Evolutionary conservation across 2,329 filamentous ascomycete genomes (phyloP).

Genomic region (Trichophyton verrucosum): DNA sequence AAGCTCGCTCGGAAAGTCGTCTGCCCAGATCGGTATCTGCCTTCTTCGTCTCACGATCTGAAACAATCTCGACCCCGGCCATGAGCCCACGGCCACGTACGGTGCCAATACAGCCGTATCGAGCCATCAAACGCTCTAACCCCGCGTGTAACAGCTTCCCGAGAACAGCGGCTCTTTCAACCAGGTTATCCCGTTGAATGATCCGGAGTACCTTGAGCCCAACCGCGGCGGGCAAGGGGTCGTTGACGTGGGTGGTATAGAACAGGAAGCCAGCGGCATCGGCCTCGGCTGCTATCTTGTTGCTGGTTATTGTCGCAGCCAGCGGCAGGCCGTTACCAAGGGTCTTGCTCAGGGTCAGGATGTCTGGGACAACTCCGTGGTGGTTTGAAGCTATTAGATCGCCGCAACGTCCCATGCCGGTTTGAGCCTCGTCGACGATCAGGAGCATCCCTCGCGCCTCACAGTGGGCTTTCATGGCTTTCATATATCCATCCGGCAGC

Average conservation of each 20-base stretch:
- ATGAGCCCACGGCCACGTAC: conserved; percentile 48
- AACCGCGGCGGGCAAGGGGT: conserved; percentile 48
- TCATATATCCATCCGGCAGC: conserved; percentile 47
- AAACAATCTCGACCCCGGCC: conserved; percentile 47
- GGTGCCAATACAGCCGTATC: conserved; percentile 51
- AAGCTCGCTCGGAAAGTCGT: conserved; percentile 37
- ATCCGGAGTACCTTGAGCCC: conserved; percentile 52
- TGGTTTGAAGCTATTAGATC: conserved; percentile 49
- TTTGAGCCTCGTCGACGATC: conserved; percentile 51
- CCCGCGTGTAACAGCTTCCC: conserved; percentile 39
- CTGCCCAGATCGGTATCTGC: conserved; percentile 39
- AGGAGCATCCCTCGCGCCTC: conserved; percentile 44
- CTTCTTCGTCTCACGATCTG: conserved; percentile 37
- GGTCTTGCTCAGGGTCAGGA: conserved; percentile 50
- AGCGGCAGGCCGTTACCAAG: conserved; percentile 50
- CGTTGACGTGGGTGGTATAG: conserved; percentile 49
- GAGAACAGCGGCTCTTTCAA: conserved; percentile 33
- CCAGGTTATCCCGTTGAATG: conserved; percentile 44
- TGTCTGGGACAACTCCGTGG: conserved; percentile 42
- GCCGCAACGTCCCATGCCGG: conserved; percentile 44
- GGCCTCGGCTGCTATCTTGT: conserved; percentile 40
- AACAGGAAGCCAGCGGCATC: conserved; percentile 38
- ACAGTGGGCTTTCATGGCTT: conserved; percentile 43
- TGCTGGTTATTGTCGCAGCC: conserved; percentile 45
- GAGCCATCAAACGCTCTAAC: conserved; percentile 35